Conservation (phyloP, 1,284 basidiomycete species). For the Cutaneotrichosporon sp. region DNA sequence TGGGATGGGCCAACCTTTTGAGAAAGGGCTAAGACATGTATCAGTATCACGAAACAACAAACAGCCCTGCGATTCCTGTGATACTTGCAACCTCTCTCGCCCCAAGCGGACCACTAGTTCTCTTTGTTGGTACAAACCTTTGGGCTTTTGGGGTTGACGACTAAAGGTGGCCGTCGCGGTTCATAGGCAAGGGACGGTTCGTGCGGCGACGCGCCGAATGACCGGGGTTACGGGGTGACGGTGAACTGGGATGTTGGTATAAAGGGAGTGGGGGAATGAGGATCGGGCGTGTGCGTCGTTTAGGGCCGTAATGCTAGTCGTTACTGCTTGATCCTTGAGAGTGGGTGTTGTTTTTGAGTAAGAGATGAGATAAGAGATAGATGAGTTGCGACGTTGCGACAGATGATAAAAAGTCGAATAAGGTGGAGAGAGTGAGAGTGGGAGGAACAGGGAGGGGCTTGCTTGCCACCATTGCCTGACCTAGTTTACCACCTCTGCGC, state of each 20-base stretch:
- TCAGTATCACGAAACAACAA: neutral
- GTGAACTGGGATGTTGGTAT: neutral
- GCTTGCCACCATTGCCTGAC: too few relatives aligned
- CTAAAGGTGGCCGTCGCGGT: neutral
- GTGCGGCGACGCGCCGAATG: neutral
- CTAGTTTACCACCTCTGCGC: too few relatives aligned
- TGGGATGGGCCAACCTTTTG: slow-evolving; percentile 1
- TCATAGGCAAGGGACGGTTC: neutral
- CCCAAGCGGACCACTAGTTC: neutral
- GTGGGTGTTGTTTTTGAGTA: neutral
- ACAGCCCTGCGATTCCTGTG: neutral
- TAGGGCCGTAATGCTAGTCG: neutral
- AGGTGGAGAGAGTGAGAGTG: too few relatives aligned
- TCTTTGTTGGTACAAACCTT: neutral
- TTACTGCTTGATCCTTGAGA: neutral
- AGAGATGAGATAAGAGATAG: neutral
- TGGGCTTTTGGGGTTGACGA: neutral
- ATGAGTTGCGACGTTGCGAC: too few relatives aligned
- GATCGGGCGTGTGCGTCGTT: neutral
- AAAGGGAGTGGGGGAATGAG: neutral
- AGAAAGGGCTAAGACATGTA: neutral
- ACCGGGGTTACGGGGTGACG: neutral
- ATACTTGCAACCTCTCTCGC: neutral
- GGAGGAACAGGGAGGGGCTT: too few relatives aligned
- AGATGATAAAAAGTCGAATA: too few relatives aligned